Evolutionary conservation across 2,329 filamentous ascomycete species (phyloP), one percentile per base, ranked within the genome.

Genomic region (Diplodia intermedia): DNA sequence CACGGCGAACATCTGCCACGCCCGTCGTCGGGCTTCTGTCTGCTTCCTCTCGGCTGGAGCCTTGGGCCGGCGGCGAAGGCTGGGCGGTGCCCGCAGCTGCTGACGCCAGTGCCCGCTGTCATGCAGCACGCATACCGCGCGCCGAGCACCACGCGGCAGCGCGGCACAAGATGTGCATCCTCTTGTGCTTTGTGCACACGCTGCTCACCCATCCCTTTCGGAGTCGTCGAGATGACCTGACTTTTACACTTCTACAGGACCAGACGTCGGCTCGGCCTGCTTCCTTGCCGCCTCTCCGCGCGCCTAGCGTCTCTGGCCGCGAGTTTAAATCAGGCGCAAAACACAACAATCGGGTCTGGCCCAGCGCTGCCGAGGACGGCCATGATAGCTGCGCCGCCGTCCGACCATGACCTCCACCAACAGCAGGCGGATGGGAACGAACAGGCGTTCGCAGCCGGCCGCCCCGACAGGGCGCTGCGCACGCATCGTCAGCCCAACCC

Each of bases 361-460:
- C 43, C 43, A 47, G 43, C 43, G 1, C 43, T 47, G 18, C 15
- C n/a, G 43, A 47, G 14, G 43, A 20, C 18, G 43, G 43, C 20
- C 43, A n/a, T 23, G 20, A 36, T 56, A 33, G 55, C 55, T 33
- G 31, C 23, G 20, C n/a, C 18, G 14, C 14, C 18, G 23, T 6
- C 20, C 11, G 50, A 31, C n/a, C 11, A 23, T 2, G 9, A 47
- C 43, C 18, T 11, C 43, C 3, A 47, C 43, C 43, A 20, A 15
- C 20, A 47, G 2, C 36, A n/a, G 55, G 31, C 18, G 20, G 43
- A 29, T 43, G 38, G 38, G 14, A 8, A 62, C 43, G 57, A 63
- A 63, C 60, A 52, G 31, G 60, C 60, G 60, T 63, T 52, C 60
- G 60, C 54, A 23, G 33, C 36, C 36, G 33, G 33, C 33, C 33